phyloP scores from a whole-genome alignment of 1,284 basidiomycete species.

The Thelephora terrestris region DNA sequence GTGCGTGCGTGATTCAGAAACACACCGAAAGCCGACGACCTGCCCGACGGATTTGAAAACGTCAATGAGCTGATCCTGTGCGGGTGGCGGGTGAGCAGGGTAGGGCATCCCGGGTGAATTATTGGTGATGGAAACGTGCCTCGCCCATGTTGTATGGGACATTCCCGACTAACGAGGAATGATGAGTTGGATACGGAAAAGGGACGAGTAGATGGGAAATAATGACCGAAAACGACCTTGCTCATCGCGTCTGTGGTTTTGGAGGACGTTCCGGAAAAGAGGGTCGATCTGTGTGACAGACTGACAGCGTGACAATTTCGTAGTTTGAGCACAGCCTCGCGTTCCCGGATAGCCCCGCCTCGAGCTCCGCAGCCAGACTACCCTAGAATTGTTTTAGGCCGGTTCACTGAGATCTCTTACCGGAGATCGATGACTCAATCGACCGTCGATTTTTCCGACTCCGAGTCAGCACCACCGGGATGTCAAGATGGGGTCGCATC shows the following conservation, averaged over 20 bases:
- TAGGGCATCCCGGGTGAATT: neutral
- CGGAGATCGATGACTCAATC: no score
- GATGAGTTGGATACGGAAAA: neutral
- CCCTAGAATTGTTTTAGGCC: no score
- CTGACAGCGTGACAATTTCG: neutral
- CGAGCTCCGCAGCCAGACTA: no score
- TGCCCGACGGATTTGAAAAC: constrained; percentile 82
- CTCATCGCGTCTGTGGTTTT: constrained; percentile 24
- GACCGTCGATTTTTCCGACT: no score
- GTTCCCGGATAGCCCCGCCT: no score
- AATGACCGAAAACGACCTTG: constrained; percentile 39
- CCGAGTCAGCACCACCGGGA: no score
- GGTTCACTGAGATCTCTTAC: no score
- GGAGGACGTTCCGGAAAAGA: neutral
- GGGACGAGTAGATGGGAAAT: neutral
- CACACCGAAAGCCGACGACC: constrained; percentile 77
- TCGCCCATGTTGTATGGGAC: constrained; percentile 83
- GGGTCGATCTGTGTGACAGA: neutral
- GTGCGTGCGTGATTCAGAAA: neutral
- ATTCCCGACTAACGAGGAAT: constrained; percentile 54
- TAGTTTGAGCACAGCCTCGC: no score
- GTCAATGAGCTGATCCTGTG: constrained; percentile 68
- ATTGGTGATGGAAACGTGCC: constrained; percentile 18
- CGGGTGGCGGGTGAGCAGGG: neutral
- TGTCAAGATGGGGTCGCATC: no score